phyloP scores from a whole-genome alignment of 2,329 filamentous ascomycete genomes.

The Pseudopyricularia cyperi region DNA sequence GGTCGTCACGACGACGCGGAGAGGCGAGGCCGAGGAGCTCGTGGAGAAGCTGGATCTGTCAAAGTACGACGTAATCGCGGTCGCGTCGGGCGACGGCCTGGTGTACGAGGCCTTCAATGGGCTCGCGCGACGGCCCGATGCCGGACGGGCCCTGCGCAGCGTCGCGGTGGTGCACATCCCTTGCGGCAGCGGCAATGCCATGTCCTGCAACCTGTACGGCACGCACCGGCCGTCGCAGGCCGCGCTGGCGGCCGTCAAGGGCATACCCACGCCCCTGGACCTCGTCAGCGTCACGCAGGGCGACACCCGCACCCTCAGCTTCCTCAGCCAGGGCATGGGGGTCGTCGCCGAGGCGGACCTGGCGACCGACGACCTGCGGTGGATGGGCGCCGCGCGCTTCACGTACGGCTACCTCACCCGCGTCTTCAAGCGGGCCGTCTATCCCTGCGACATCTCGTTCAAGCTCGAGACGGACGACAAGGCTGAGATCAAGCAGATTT shows the following conservation, averaged over 20 bases:
- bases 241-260: constrained; percentile 77
- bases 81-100: constrained; percentile 84
- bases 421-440: constrained; percentile 61
- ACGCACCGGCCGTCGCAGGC: constrained; percentile 63
- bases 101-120: constrained; percentile 95
- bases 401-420: constrained; percentile 72
- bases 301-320: constrained; percentile 60
- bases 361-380: constrained; percentile 78
- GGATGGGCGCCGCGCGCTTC: constrained; percentile 83
- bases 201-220: constrained; percentile 82
- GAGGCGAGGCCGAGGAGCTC: constrained; percentile 69
- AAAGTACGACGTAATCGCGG: constrained; percentile 71
- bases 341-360: constrained; percentile 85
- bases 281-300: constrained; percentile 81
- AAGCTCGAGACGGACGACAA: constrained; percentile 75
- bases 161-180: constrained; percentile 79
- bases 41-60: constrained; percentile 64
- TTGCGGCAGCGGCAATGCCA: constrained; percentile 86
- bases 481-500: constrained; percentile 58
- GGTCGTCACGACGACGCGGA: constrained; percentile 55
- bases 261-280: constrained; percentile 71
- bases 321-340: constrained; percentile 80
- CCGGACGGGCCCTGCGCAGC: constrained; percentile 57
- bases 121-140: constrained; percentile 63
- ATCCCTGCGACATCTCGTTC: constrained; percentile 79